Evolutionary conservation across 176 grass and related monocot species (phyloP).

Genomic region (Bonia amplexicaulis): DNA sequence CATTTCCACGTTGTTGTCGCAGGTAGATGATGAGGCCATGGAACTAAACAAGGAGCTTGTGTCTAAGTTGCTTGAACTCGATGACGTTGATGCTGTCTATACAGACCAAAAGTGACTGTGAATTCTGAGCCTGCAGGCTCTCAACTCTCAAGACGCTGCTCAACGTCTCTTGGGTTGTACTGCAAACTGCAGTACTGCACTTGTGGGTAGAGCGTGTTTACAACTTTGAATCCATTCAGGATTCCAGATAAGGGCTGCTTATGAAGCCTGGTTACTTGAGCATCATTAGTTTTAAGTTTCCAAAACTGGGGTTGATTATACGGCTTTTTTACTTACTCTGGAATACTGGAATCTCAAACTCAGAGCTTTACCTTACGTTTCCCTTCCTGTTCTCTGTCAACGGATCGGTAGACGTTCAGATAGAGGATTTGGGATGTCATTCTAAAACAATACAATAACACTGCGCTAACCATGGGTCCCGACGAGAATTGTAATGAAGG

Average conservation of each 20-base stretch:
- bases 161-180: neutral
- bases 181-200: neutral
- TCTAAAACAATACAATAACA: neutral
- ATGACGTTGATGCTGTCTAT: conserved; percentile 95
- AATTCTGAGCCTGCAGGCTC: neutral
- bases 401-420: neutral
- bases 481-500: neutral
- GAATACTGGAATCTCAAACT: neutral
- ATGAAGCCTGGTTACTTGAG: neutral
- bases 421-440: neutral
- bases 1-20: neutral
- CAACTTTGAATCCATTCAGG: neutral
- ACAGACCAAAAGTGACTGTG: conserved; percentile 69
- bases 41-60: conserved; percentile 93
- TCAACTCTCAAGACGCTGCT: neutral
- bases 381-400: neutral
- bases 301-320: neutral
- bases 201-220: neutral
- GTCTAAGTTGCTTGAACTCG: conserved; percentile 80
- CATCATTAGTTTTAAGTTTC: neutral
- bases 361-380: neutral
- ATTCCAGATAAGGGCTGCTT: neutral
- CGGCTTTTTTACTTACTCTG: neutral
- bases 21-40: conserved; percentile 89
- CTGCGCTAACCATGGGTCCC: neutral